Conservation (phyloP, 2,329 filamentous ascomycete genomes). For the Colletotrichum incanum region DNA sequence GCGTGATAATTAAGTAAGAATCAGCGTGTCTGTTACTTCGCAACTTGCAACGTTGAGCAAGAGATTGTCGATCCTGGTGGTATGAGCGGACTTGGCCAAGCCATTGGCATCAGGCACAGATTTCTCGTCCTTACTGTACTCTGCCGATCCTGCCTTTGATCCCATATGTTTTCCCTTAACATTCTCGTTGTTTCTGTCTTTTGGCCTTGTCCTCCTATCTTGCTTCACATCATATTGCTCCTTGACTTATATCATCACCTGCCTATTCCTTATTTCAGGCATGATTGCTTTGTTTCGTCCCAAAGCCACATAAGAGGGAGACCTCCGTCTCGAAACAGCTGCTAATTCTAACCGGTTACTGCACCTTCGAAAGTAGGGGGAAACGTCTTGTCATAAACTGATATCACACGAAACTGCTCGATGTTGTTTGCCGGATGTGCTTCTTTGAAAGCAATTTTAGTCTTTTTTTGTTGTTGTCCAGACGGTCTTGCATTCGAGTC, state of each 20-base stretch:
- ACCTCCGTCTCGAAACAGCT: background rate
- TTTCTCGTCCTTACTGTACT: background rate
- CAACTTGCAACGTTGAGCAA: too few relatives aligned
- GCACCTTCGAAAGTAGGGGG: too few relatives aligned
- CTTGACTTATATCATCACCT: too few relatives aligned
- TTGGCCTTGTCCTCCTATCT: background rate
- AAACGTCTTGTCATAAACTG: background rate
- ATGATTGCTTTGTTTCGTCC: too few relatives aligned
- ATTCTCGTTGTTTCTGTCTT: background rate
- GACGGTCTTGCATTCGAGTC: constrained; percentile 71
- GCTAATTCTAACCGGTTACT: too few relatives aligned
- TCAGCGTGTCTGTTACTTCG: background rate
- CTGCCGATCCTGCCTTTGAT: background rate
- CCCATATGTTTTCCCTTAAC: background rate
- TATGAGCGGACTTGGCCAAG: background rate
- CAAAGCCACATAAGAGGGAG: background rate
- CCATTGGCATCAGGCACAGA: background rate
- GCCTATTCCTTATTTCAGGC: background rate
- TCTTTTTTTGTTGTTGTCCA: constrained; percentile 70
- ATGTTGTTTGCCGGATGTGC: constrained; percentile 25
- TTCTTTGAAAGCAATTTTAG: constrained; percentile 61
- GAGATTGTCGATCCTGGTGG: too few relatives aligned
- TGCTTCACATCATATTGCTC: background rate
- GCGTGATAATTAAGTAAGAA: background rate
- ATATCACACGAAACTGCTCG: background rate